These are phyloP conservation scores for Avena atlantica DNA, from an alignment of 176 grass and related monocot genomes.

Conservation along the genomic window DNA sequence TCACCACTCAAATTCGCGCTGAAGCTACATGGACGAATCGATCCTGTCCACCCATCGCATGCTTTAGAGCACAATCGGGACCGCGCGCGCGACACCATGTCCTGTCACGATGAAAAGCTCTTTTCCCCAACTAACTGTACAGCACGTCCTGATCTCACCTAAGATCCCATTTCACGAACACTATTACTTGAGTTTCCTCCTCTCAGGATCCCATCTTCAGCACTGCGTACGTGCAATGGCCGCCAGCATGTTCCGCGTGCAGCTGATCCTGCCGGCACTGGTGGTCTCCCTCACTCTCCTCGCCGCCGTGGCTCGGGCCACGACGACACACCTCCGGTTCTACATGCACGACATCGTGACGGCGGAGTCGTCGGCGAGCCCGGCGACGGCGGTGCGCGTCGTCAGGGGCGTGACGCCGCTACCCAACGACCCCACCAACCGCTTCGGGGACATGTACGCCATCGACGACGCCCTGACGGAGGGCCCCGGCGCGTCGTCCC, in stretches of 20 bases:
- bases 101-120: background rate
- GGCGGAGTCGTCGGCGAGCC: background rate
- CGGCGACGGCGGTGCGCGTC: slow-evolving; percentile 46
- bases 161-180: background rate
- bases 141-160: background rate
- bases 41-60: background rate
- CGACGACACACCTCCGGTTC: slow-evolving; percentile 65
- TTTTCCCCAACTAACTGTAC: background rate
- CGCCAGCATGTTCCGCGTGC: background rate
- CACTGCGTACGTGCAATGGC: background rate
- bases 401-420: slow-evolving; percentile 31
- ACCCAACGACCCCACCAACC: background rate
- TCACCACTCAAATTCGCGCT: background rate
- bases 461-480: slow-evolving; percentile 69
- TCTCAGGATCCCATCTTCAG: background rate
- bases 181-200: background rate
- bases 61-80: background rate
- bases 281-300: slow-evolving; percentile 14
- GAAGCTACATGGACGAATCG: slow-evolving; percentile 1
- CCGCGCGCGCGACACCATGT: slow-evolving; percentile 5
- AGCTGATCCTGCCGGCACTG: background rate
- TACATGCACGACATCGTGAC: slow-evolving; percentile 68
- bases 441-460: slow-evolving; percentile 60
- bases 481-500: slow-evolving; percentile 29
- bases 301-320: background rate